A percentile compares a stretch with the other conserved stretches of the same genome.
Evolutionary conservation across 164 flowering plant species (phyloP).

Genomic region (Umbellularia californica): DNA sequence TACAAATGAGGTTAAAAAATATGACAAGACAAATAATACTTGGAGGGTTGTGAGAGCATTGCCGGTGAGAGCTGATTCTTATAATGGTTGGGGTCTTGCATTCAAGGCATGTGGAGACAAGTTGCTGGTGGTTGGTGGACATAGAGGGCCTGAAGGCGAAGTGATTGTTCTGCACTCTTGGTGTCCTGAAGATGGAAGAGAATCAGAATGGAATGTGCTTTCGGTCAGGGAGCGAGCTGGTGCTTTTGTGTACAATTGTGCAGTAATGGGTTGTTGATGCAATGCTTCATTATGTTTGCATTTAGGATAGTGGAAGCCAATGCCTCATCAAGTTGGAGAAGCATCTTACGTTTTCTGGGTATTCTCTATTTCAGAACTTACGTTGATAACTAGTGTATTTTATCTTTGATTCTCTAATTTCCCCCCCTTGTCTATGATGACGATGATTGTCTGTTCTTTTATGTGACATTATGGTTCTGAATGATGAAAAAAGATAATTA

Average conservation of each 20-base stretch:
- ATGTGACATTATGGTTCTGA: conserved; percentile 3
- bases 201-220: conserved; percentile 29
- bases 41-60: conserved; percentile 30
- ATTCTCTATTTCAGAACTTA: conserved; percentile 2
- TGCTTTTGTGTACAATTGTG: conserved; percentile 35
- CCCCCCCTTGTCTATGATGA: background rate
- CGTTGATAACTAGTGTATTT: background rate
- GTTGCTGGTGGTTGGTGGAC: conserved; percentile 39
- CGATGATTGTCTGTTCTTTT: background rate
- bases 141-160: conserved; percentile 28
- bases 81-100: conserved; percentile 45
- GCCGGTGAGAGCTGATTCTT: conserved; percentile 34
- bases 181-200: conserved; percentile 24
- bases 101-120: conserved; percentile 39
- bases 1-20: conserved; percentile 33
- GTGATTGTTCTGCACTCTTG: conserved; percentile 33
- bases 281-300: conserved; percentile 2
- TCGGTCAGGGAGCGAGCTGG: conserved; percentile 25
- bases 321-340: background rate
- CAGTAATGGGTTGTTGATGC: conserved; percentile 38
- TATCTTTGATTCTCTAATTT: background rate
- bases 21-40: conserved; percentile 28
- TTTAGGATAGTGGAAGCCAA: conserved; percentile 4
- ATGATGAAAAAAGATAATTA: background rate
- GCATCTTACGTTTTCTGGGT: background rate